Percentiles rank a stretch among this genome's conserved stretches.
Evolutionary conservation across 306 rosid species (phyloP).

Genomic region (Dalbergia oliveri): DNA sequence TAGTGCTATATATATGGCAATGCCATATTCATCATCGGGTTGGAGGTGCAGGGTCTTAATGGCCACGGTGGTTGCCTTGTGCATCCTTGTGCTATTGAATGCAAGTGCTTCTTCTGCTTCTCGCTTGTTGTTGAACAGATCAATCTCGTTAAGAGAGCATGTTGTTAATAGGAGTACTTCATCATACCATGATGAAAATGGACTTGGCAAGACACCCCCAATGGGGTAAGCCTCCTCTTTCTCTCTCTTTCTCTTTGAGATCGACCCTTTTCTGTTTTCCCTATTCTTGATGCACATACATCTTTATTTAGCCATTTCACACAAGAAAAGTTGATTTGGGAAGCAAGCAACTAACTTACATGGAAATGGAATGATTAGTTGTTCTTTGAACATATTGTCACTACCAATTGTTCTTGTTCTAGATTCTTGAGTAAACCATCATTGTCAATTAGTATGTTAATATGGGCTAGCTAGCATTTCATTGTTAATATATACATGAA

Average conservation of each 20-base stretch:
- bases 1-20: background rate
- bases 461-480: too few species aligned
- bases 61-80: slow-evolving; percentile 1
- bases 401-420: too few species aligned
- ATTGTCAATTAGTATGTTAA: too few species aligned
- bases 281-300: too few species aligned
- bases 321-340: background rate
- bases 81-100: slow-evolving; percentile 27
- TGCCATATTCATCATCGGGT: background rate
- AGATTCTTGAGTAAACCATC: too few species aligned
- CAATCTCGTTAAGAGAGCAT: background rate
- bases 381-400: too few species aligned
- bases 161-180: slow-evolving; percentile 40
- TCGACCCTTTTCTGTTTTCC: background rate
- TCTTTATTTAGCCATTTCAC: background rate
- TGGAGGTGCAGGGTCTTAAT: background rate
- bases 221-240: slow-evolving; percentile 56
- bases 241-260: background rate
- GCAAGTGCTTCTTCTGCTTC: slow-evolving; percentile 12
- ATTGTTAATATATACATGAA: too few species aligned
- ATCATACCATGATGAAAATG: slow-evolving; percentile 39
- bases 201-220: slow-evolving; percentile 60
- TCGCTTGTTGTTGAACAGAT: slow-evolving; percentile 17
- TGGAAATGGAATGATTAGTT: too few species aligned
- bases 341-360: too few species aligned